A percentile compares a stretch with the other conserved stretches of the same genome.
These are phyloP conservation scores for Zygoascus flipseniorum DNA, from an alignment of 805 yeast species.

Conservation along the genomic window DNA sequence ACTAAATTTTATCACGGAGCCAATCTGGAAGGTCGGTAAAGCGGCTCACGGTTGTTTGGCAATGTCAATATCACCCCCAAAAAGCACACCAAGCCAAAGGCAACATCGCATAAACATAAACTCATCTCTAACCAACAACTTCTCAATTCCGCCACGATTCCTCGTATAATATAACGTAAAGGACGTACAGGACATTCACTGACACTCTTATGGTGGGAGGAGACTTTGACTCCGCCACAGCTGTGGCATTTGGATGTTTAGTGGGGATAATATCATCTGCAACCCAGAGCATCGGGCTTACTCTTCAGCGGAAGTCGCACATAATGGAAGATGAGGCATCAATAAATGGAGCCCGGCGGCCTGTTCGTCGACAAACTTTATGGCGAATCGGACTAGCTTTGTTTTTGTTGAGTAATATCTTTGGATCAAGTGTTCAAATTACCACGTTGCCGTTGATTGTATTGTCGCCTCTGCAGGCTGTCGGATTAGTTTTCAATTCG, in stretches of 20 bases:
- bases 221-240: constrained; percentile 4
- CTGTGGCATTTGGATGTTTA: constrained; percentile 47
- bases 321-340: constrained; percentile 32
- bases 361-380: constrained; percentile 34
- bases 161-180: too few species aligned
- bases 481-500: constrained; percentile 82
- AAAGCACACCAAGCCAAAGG: too few species aligned
- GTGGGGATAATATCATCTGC: constrained; percentile 73
- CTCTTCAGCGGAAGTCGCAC: constrained; percentile 74
- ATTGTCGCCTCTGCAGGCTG: constrained; percentile 74
- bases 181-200: too few species aligned
- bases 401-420: constrained; percentile 62
- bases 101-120: too few species aligned
- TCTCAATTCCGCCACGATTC: too few species aligned
- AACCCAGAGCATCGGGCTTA: constrained; percentile 71
- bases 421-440: constrained; percentile 78
- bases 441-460: constrained; percentile 76
- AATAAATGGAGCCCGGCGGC: constrained; percentile 21
- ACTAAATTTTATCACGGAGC: too few species aligned
- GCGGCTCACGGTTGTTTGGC: too few species aligned
- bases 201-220: too few species aligned
- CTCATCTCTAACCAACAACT: too few species aligned
- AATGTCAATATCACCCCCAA: too few species aligned
- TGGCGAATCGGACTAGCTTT: constrained; percentile 72
- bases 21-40: too few species aligned